A percentile compares a stretch with the other conserved stretches of the same genome.
phyloP scores from a whole-genome alignment of 352 stramenopile species.

The Aphanomyces invadans region DNA sequence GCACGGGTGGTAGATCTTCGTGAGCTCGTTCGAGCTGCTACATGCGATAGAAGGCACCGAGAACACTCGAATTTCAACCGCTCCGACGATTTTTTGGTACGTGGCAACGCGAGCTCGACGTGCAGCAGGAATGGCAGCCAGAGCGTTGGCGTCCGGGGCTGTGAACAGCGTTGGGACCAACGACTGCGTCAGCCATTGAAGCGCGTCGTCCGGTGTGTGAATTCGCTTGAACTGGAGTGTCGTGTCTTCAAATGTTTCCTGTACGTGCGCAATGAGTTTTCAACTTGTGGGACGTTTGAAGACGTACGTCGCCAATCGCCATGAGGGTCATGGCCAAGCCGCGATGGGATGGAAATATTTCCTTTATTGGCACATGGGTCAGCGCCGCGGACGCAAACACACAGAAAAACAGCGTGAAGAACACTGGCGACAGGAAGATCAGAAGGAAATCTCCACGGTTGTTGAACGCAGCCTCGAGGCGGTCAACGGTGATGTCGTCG shows the following conservation, averaged over 20 bases:
- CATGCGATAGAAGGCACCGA: slow-evolving; percentile 27
- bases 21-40: slow-evolving; percentile 29
- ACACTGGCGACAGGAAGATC: slow-evolving; percentile 5
- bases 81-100: slow-evolving; percentile 37
- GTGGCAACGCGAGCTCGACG: slow-evolving; percentile 29
- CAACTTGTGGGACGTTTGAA: too few relatives aligned
- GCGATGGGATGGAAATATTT: slow-evolving; percentile 12
- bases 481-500: neutral
- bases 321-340: slow-evolving; percentile 10
- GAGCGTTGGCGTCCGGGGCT: slow-evolving; percentile 41
- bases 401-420: slow-evolving; percentile 3
- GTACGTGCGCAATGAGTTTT: neutral
- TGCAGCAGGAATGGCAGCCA: slow-evolving; percentile 25
- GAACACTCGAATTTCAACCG: slow-evolving; percentile 30
- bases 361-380: slow-evolving; percentile 12
- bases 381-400: slow-evolving; percentile 12
- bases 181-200: slow-evolving; percentile 38
- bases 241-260: slow-evolving; percentile 36
- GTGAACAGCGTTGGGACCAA: slow-evolving; percentile 41
- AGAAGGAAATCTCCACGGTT: neutral
- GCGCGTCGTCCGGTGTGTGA: slow-evolving; percentile 31
- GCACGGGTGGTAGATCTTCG: slow-evolving; percentile 39
- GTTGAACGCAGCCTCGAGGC: neutral
- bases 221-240: slow-evolving; percentile 45
- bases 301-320: slow-evolving; percentile 4